Evolutionary conservation across 2,329 filamentous ascomycete genomes (phyloP).

Genomic region (Tolypocladium nubicola): DNA sequence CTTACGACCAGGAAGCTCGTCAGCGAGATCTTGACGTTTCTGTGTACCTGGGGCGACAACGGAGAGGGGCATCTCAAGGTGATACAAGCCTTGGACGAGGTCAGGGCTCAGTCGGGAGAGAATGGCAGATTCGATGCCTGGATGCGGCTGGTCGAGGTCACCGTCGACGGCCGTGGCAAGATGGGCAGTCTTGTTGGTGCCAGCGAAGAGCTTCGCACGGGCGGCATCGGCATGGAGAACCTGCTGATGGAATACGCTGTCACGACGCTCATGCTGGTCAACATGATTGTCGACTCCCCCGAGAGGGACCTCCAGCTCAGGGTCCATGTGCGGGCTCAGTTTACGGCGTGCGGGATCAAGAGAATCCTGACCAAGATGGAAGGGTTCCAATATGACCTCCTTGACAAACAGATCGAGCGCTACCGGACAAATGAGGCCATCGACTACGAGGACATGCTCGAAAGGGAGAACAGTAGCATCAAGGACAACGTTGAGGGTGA

Average conservation of each 20-base stretch:
- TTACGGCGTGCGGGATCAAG: slow-evolving; percentile 91
- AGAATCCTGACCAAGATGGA: slow-evolving; percentile 95
- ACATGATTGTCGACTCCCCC: slow-evolving; percentile 89
- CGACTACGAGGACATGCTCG: slow-evolving; percentile 95
- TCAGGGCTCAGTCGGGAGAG: slow-evolving; percentile 80
- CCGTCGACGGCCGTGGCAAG: slow-evolving; percentile 91
- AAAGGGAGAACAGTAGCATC: slow-evolving; percentile 81
- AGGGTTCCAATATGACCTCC: slow-evolving; percentile 92
- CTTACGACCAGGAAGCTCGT: slow-evolving; percentile 89
- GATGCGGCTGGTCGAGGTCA: slow-evolving; percentile 98
- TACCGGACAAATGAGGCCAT: slow-evolving; percentile 93
- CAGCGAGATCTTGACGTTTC: slow-evolving; percentile 90
- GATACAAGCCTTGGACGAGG: slow-evolving; percentile 81
- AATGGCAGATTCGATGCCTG: slow-evolving; percentile 95
- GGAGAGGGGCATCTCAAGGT: slow-evolving; percentile 88
- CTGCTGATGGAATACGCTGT: slow-evolving; percentile 98
- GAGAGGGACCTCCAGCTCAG: slow-evolving; percentile 82
- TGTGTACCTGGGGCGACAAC: slow-evolving; percentile 82
- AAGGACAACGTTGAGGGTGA: slow-evolving; percentile 81
- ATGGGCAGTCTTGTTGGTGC: slow-evolving; percentile 97
- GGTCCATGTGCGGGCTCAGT: slow-evolving; percentile 90
- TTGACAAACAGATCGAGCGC: slow-evolving; percentile 94
- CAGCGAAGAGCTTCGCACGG: slow-evolving; percentile 89
- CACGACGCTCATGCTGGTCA: slow-evolving; percentile 86
- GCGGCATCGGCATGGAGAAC: slow-evolving; percentile 97